These are phyloP conservation scores for Cichorium intybus DNA, from an alignment of 140 eudicot species.

Conservation along the genomic window DNA sequence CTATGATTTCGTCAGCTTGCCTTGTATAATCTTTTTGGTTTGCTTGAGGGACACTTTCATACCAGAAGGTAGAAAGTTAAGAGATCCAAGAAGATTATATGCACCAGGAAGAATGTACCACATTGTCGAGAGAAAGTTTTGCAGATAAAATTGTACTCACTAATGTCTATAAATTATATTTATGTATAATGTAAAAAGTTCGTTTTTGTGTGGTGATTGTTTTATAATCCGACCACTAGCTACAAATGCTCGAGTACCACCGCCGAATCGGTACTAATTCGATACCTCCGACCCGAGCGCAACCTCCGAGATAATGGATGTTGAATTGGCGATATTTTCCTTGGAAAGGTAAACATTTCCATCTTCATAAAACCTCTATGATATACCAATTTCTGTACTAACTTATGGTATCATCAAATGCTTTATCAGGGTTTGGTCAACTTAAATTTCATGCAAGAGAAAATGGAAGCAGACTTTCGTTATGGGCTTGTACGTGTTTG, in stretches of 20 bases:
- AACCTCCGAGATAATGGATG: no score
- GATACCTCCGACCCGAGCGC: no score
- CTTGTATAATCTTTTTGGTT: conserved; percentile 66
- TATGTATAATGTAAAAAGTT: no score
- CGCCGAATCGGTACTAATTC: no score
- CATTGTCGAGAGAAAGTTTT: conserved; percentile 75
- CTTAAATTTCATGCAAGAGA: conserved; percentile 95
- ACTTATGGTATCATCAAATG: neutral
- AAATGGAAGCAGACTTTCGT: conserved; percentile 98
- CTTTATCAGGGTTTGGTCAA: conserved; percentile 69
- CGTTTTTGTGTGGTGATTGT: no score
- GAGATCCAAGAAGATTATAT: conserved; percentile 82
- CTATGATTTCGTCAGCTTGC: conserved; percentile 66
- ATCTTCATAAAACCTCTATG: conserved; percentile 10
- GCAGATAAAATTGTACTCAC: conserved; percentile 55
- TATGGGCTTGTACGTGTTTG: conserved; percentile 96
- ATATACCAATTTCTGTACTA: neutral
- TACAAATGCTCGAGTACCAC: no score
- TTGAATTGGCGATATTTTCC: no score
- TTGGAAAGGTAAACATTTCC: conserved; percentile 74
- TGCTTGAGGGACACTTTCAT: conserved; percentile 92
- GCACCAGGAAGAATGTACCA: conserved; percentile 94
- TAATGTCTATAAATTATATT: no score
- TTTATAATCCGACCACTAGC: no score
- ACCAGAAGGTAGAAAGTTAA: conserved; percentile 73